A percentile compares a stretch with the other conserved stretches of the same genome.
Conservation (phyloP, 192 early-diverging fungal genomes). For the Gigaspora rosea region DNA sequence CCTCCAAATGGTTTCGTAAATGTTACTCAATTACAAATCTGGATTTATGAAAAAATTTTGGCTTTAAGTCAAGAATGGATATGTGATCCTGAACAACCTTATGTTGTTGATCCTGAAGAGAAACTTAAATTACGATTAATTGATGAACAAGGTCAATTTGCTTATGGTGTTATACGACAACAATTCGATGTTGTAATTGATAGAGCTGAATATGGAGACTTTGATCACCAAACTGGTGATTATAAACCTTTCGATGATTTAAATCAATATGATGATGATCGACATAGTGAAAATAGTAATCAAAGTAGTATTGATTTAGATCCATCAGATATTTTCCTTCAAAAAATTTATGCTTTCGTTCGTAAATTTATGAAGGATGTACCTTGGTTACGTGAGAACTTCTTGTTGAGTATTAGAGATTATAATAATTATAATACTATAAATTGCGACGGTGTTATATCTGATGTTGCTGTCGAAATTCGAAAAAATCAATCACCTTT, state of each 20-base stretch:
- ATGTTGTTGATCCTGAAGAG: background rate
- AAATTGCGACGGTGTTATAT: no score
- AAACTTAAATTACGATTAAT: background rate
- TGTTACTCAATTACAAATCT: background rate
- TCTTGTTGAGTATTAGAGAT: background rate
- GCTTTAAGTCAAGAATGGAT: background rate
- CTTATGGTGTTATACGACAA: background rate
- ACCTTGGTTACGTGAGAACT: slow-evolving; percentile 17
- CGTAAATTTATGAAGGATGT: background rate
- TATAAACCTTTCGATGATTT: background rate
- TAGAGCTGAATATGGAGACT: background rate
- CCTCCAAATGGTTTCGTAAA: background rate
- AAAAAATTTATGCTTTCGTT: slow-evolving; percentile 7
- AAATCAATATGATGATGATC: background rate
- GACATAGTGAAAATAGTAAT: background rate
- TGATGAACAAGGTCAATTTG: background rate
- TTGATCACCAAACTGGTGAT: background rate
- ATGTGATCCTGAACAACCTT: background rate
- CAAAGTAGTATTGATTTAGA: background rate
- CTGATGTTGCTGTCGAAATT: no score
- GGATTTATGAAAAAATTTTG: background rate
- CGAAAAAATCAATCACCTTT: no score
- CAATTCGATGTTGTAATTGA: background rate
- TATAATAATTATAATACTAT: no score
- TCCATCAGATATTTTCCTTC: background rate